A percentile compares a stretch with the other conserved stretches of the same genome.
Evolutionary conservation across 768 basidiomycete species (phyloP).

Genomic region (Dentipellis fragilis): DNA sequence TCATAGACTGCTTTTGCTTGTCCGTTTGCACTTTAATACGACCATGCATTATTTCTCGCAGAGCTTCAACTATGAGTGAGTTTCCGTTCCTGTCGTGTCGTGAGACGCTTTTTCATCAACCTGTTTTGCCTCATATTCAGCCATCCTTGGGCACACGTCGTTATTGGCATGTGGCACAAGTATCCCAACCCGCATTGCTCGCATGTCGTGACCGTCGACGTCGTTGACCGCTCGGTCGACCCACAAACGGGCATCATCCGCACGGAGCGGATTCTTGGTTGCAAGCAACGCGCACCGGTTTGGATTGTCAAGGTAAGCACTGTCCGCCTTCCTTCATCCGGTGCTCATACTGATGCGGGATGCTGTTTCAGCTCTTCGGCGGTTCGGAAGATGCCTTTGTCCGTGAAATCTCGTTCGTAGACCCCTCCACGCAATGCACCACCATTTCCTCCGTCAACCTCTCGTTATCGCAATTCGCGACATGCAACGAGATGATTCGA

Average conservation of each 20-base stretch:
- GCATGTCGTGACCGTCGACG: constrained; percentile 82
- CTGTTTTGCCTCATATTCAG: constrained; percentile 29
- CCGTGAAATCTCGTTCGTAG: constrained; percentile 88
- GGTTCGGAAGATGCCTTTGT: constrained; percentile 93
- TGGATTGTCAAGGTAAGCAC: constrained; percentile 85
- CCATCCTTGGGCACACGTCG: constrained; percentile 85
- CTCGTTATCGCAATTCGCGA: constrained; percentile 88
- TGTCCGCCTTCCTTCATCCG: constrained; percentile 1
- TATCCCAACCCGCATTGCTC: constrained; percentile 91
- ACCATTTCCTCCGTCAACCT: constrained; percentile 90
- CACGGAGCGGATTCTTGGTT: constrained; percentile 83
- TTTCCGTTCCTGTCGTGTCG: constrained; percentile 12
- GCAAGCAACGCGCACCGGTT: constrained; percentile 82
- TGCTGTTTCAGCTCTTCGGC: constrained; percentile 59
- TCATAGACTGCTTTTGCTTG: constrained; percentile 6
- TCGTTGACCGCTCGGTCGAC: constrained; percentile 77
- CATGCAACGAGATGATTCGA: constrained; percentile 82
- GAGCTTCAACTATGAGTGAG: constrained; percentile 76
- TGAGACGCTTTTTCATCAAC: constrained; percentile 8
- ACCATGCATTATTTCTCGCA: constrained; percentile 84
- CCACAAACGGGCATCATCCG: constrained; percentile 80
- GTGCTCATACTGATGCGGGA: not conserved
- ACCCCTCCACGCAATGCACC: constrained; percentile 71
- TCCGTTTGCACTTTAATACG: not conserved
- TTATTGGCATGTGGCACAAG: constrained; percentile 91